Conservation (phyloP, 192 early-diverging fungal species). For the Backusella morwellensis region DNA sequence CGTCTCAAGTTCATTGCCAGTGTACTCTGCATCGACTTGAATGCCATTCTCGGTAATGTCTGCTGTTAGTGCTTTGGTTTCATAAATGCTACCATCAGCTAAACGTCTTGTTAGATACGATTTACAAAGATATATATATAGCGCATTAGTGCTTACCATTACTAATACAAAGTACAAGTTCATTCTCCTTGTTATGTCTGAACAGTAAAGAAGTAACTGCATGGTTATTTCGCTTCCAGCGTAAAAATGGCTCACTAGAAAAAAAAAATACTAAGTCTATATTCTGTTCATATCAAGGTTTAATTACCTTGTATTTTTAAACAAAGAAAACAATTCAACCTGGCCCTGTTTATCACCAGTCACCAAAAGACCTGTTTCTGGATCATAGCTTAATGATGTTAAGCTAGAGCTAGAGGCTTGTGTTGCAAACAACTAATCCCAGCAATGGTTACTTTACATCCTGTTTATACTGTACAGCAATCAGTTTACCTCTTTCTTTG, state of each 20-base stretch:
- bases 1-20: constrained; percentile 26
- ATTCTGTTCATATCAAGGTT: not conserved
- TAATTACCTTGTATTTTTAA: constrained; percentile 38
- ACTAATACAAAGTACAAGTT: constrained; percentile 10
- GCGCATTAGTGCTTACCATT: constrained; percentile 9
- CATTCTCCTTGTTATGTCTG: constrained; percentile 8
- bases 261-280: not conserved
- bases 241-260: not conserved
- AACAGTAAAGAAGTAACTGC: constrained; percentile 4
- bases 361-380: constrained; percentile 29
- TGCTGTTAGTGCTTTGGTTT: constrained; percentile 13
- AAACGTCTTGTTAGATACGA: not conserved
- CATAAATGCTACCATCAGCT: constrained; percentile 30
- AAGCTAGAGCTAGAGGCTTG: constrained; percentile 27
- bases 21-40: constrained; percentile 19
- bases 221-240: constrained; percentile 19
- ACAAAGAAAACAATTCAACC: constrained; percentile 43
- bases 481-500: constrained; percentile 43
- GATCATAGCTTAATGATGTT: constrained; percentile 37
- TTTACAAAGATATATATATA: not conserved
- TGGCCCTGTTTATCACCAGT: constrained; percentile 47
- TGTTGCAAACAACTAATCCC: constrained; percentile 38
- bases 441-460: not conserved
- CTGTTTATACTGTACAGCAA: not conserved
- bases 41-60: not conserved